phyloP scores from a whole-genome alignment of 345 rosid species.

The Arabidopsis suecica region DNA sequence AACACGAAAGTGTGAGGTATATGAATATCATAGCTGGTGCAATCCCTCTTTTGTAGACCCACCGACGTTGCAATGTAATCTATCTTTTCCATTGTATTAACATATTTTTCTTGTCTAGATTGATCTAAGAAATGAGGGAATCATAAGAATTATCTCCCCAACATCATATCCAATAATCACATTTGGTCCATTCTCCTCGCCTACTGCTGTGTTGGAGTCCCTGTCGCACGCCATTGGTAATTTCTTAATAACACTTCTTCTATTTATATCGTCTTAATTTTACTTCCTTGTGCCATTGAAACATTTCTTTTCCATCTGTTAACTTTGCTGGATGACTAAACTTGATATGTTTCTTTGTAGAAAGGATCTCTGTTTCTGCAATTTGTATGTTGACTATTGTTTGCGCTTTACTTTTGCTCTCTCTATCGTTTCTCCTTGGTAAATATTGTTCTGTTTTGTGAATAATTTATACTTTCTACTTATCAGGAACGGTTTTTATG shows the following conservation, averaged over 20 bases:
- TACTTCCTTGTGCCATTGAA: conserved; percentile 17
- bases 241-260: conserved; percentile 22
- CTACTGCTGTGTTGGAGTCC: conserved; percentile 72
- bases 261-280: not conserved
- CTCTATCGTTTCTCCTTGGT: not conserved
- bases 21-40: conserved; percentile 2
- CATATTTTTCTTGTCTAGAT: conserved; percentile 55
- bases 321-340: conserved; percentile 6
- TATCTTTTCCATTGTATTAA: conserved; percentile 7
- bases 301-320: conserved; percentile 9
- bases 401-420: not conserved
- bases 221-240: conserved; percentile 84
- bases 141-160: conserved; percentile 57
- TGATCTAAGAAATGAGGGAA: conserved; percentile 75
- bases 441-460: not conserved
- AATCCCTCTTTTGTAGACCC: conserved; percentile 6
- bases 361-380: conserved; percentile 8
- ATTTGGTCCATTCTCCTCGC: conserved; percentile 85
- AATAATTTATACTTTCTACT: not conserved
- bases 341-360: not conserved
- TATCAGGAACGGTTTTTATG: conserved; percentile 82
- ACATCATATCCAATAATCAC: conserved; percentile 77
- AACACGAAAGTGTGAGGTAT: conserved; percentile 83
- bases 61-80: not conserved
- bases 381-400: not conserved